Percentiles rank a stretch among this genome's conserved stretches.
phyloP scores from a whole-genome alignment of 177 flowering plant genomes.

The Vitis hybrid region DNA sequence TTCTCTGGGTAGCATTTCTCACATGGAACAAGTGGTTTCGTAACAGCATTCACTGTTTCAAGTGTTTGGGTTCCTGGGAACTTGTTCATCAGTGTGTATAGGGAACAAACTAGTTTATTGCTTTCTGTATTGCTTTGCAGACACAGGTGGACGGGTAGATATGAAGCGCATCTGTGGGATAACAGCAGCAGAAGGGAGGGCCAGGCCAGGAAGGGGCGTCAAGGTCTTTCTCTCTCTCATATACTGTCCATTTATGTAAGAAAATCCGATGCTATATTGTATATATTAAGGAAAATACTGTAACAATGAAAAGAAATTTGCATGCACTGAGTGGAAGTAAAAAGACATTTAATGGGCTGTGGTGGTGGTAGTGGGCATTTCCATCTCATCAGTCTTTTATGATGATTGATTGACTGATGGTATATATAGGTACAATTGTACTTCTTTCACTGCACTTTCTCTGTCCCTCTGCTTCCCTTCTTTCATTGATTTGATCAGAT shows the following conservation, averaged over 20 bases:
- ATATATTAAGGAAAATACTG: not conserved
- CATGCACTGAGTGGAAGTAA: constrained; percentile 19
- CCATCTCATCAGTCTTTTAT: constrained; percentile 17
- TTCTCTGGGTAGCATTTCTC: too few relatives aligned
- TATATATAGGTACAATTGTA: constrained; percentile 12
- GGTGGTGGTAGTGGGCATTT: not conserved
- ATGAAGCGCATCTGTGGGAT: constrained; percentile 98
- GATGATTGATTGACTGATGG: constrained; percentile 37
- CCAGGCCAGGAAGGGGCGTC: constrained; percentile 94
- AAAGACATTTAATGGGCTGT: not conserved
- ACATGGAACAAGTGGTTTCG: not conserved
- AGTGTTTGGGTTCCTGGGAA: not conserved
- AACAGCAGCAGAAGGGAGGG: constrained; percentile 98
- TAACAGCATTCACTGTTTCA: not conserved
- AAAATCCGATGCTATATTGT: too few relatives aligned
- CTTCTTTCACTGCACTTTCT: constrained; percentile 7
- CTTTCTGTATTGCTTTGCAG: constrained; percentile 36
- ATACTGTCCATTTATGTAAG: not conserved
- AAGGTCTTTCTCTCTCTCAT: constrained; percentile 42
- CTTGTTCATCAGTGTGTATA: not conserved
- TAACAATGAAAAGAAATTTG: constrained; percentile 24
- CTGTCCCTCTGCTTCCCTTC: constrained; percentile 9
- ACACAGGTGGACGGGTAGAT: constrained; percentile 98
- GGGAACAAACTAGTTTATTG: not conserved
- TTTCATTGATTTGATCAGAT: constrained; percentile 38